Conservation (phyloP, 176 grass and related monocot genomes). For the Oryza punctata region DNA sequence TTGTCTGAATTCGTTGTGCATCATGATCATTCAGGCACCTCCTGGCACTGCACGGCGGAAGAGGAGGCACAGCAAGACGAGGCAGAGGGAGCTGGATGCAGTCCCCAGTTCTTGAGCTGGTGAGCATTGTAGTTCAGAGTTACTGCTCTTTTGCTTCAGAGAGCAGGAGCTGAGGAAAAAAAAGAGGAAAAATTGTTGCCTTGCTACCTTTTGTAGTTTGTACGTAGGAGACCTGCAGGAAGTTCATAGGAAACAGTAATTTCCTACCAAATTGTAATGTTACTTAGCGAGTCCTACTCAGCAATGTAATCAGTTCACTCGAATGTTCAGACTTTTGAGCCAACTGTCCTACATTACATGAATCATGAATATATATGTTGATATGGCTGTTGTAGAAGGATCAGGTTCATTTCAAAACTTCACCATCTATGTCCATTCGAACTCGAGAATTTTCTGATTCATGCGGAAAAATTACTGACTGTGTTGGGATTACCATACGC, state of each 20-base stretch:
- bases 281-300: background rate
- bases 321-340: background rate
- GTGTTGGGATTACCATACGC: too few species aligned
- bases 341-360: background rate
- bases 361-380: too few species aligned
- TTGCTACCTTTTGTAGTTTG: background rate
- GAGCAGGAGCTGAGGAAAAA: background rate
- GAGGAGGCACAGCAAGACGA: conserved; percentile 29
- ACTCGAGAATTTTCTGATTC: too few species aligned
- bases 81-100: conserved; percentile 43
- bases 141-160: background rate
- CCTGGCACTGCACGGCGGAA: conserved; percentile 52
- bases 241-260: background rate
- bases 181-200: background rate
- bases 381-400: too few species aligned
- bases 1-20: conserved; percentile 15
- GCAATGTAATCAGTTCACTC: background rate
- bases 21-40: conserved; percentile 36
- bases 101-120: conserved; percentile 35
- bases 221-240: background rate
- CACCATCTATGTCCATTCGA: too few species aligned
- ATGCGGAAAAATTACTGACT: too few species aligned
- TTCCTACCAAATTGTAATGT: background rate
- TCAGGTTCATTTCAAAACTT: too few species aligned
- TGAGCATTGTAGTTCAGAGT: background rate